Percentiles rank a stretch among this genome's conserved stretches.
Conservation (phyloP, 2,329 filamentous ascomycete species). For the Trichoderma sp. region DNA sequence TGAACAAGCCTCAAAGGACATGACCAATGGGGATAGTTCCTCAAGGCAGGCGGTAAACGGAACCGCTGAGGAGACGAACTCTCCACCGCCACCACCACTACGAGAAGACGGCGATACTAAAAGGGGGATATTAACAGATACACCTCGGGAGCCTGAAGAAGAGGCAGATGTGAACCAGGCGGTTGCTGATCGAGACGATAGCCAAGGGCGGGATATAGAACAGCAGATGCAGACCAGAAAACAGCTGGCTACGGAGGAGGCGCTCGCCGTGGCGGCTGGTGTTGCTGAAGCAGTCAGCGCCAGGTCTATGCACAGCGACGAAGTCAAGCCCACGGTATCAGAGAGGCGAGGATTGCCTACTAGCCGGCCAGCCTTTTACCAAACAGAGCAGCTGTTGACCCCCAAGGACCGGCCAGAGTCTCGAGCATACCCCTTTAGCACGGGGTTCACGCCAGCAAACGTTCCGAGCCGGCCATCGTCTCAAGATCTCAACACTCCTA, state of each 20-base stretch:
- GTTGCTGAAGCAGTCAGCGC: neutral
- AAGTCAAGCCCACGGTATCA: neutral
- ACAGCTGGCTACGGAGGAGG: conserved; percentile 9
- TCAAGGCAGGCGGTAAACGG: neutral
- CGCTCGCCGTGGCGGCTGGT: conserved; percentile 7
- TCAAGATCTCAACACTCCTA: conserved; percentile 31
- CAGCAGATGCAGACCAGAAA: neutral
- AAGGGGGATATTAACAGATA: neutral
- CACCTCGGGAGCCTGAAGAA: neutral
- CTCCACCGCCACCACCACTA: neutral
- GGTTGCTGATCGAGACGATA: neutral
- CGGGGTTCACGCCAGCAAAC: conserved; percentile 35
- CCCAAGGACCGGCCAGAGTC: conserved; percentile 27
- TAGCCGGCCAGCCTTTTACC: conserved; percentile 21
- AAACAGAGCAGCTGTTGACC: conserved; percentile 29
- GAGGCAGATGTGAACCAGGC: neutral
- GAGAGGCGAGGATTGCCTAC: conserved; percentile 11
- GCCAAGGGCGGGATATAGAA: neutral
- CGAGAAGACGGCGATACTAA: neutral
- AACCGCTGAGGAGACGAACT: too few relatives aligned
- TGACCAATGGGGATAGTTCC: neutral
- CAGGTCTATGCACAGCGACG: neutral
- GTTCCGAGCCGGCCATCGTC: conserved; percentile 29
- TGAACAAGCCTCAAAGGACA: neutral
- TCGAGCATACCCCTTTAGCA: conserved; percentile 12